These are phyloP conservation scores for Crataegus laevigata DNA, from an alignment of 306 rosid species.

Conservation along the genomic window DNA sequence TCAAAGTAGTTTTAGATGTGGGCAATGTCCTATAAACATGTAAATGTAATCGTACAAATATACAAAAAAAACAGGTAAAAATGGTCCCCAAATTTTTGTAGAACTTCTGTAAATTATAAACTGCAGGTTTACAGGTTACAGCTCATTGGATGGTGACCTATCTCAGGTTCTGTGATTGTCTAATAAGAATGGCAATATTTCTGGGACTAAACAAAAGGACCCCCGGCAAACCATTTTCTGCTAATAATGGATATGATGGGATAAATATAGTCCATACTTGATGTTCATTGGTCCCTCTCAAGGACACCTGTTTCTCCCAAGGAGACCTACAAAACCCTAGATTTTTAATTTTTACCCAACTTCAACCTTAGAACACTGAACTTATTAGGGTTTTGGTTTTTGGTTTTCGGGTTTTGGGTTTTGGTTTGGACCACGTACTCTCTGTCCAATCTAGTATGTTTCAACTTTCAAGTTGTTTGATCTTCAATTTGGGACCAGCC, in stretches of 20 bases:
- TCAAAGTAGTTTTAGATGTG: neutral
- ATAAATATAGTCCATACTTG: slow-evolving; percentile 8
- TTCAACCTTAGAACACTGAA: neutral
- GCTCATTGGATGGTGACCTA: slow-evolving; percentile 9
- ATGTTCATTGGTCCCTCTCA: slow-evolving; percentile 37
- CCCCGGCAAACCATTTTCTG: neutral
- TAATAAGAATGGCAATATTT: slow-evolving; percentile 3
- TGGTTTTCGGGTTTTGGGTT: neutral
- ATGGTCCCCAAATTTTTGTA: slow-evolving; percentile 1
- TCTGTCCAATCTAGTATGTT: neutral
- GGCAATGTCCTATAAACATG: neutral
- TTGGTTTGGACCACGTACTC: neutral
- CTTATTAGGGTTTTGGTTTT: neutral
- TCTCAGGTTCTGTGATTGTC: slow-evolving; percentile 23
- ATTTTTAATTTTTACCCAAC: neutral
- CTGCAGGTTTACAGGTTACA: slow-evolving; percentile 18
- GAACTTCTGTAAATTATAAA: neutral
- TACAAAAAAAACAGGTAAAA: neutral
- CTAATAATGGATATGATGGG: slow-evolving; percentile 2
- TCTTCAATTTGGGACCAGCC: neutral
- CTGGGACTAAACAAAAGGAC: neutral
- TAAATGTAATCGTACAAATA: neutral
- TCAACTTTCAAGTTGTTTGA: neutral
- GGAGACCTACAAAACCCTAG: slow-evolving; percentile 39
- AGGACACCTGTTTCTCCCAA: slow-evolving; percentile 49